phyloP scores from a whole-genome alignment of 2,329 filamentous ascomycete genomes.

The Escovopsis sp. region DNA sequence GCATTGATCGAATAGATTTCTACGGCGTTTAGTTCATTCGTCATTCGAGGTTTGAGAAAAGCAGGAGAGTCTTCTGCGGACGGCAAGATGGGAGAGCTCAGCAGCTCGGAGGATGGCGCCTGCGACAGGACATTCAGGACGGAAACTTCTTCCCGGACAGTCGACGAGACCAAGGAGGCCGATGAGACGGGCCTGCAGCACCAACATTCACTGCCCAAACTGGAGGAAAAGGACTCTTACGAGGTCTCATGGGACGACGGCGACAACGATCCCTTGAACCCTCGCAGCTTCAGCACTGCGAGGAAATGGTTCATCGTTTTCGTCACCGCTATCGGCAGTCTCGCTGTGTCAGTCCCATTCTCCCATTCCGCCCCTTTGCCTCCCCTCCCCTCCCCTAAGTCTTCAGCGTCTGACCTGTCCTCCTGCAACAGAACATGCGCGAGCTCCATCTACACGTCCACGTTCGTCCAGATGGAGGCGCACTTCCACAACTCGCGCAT shows the following conservation, averaged over 20 bases:
- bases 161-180: conserved; percentile 11
- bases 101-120: no score
- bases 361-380: neutral
- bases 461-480: conserved; percentile 59
- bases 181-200: conserved; percentile 3
- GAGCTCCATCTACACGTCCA: conserved; percentile 78
- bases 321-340: conserved; percentile 57
- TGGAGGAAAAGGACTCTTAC: conserved; percentile 32
- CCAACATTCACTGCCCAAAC: neutral
- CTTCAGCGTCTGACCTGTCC: no score
- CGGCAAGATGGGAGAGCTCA: no score
- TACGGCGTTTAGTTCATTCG: no score
- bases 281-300: conserved; percentile 49
- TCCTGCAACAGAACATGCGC: conserved; percentile 50
- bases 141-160: no score
- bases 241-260: conserved; percentile 40
- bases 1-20: no score
- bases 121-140: no score
- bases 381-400: neutral
- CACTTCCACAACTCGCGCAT: conserved; percentile 60
- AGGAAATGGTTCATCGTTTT: conserved; percentile 68
- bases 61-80: no score
- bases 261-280: conserved; percentile 58
- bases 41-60: no score
- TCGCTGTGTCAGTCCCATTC: conserved; percentile 59